Percentiles rank a stretch among this genome's conserved stretches.
Conservation (phyloP, 2,329 filamentous ascomycete species). For the Rutstroemia sp. region DNA sequence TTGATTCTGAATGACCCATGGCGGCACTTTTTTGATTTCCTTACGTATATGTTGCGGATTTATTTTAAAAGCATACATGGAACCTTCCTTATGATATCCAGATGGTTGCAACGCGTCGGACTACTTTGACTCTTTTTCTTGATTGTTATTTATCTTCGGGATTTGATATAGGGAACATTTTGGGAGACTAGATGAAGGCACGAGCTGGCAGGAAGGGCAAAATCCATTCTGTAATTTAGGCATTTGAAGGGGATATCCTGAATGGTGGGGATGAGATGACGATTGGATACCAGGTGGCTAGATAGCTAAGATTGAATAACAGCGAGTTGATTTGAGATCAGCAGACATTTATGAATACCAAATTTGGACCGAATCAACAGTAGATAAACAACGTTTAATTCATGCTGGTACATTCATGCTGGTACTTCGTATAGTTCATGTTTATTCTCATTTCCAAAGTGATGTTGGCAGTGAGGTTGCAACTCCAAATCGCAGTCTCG, state of each 20-base stretch:
- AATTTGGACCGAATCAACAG: not conserved
- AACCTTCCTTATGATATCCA: constrained; percentile 9
- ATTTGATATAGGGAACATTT: not conserved
- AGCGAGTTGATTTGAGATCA: not conserved
- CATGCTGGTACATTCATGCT: too few species aligned
- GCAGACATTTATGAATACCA: not conserved
- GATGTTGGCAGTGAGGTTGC: not conserved
- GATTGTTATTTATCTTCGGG: not conserved
- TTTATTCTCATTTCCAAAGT: not conserved
- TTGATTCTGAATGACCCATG: not conserved
- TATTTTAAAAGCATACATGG: constrained; percentile 7
- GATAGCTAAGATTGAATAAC: not conserved
- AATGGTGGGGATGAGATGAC: not conserved
- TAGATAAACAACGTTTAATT: not conserved
- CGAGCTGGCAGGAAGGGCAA: not conserved
- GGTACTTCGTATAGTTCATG: not conserved
- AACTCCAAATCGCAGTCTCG: not conserved
- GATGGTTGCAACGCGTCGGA: not conserved
- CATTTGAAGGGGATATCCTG: not conserved
- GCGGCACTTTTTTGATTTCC: not conserved
- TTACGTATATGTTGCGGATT: not conserved
- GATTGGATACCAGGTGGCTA: too few species aligned
- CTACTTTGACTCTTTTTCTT: not conserved
- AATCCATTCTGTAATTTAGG: constrained; percentile 7
- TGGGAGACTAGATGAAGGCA: not conserved